These are phyloP conservation scores for Musa schizocarpa DNA, from an alignment of 176 grass and related monocot genomes.

Conservation along the genomic window DNA sequence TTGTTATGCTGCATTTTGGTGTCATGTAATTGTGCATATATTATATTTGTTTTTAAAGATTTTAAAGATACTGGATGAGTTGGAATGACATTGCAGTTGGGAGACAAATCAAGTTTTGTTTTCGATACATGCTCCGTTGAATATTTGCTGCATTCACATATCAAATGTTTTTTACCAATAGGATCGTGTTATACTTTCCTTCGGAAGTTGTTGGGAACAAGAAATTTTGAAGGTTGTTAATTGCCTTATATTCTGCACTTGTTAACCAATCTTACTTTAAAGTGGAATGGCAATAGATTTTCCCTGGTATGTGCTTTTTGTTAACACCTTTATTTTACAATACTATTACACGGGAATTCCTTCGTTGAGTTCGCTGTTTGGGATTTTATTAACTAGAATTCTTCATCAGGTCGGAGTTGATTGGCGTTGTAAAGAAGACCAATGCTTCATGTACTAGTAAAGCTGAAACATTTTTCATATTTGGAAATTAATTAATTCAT, in stretches of 20 bases:
- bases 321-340: too few relatives aligned
- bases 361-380: not conserved
- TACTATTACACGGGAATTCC: not conserved
- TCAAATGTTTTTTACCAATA: too few relatives aligned
- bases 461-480: not conserved
- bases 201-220: too few relatives aligned
- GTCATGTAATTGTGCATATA: too few relatives aligned
- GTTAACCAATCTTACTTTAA: not conserved
- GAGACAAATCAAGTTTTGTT: too few relatives aligned
- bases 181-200: too few relatives aligned
- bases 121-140: not conserved
- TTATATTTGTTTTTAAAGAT: too few relatives aligned
- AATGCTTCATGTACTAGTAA: not conserved
- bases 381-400: not conserved
- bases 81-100: too few relatives aligned
- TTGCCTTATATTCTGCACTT: not conserved
- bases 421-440: not conserved
- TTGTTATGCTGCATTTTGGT: not conserved
- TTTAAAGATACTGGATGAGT: too few relatives aligned
- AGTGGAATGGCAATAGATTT: not conserved
- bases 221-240: not conserved
- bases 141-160: too few relatives aligned
- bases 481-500: not conserved
- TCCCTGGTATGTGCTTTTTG: not conserved
- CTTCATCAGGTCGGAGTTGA: not conserved